Evolutionary conservation across 176 grass and related monocot genomes (phyloP).

Genomic region (Avena sativa): DNA sequence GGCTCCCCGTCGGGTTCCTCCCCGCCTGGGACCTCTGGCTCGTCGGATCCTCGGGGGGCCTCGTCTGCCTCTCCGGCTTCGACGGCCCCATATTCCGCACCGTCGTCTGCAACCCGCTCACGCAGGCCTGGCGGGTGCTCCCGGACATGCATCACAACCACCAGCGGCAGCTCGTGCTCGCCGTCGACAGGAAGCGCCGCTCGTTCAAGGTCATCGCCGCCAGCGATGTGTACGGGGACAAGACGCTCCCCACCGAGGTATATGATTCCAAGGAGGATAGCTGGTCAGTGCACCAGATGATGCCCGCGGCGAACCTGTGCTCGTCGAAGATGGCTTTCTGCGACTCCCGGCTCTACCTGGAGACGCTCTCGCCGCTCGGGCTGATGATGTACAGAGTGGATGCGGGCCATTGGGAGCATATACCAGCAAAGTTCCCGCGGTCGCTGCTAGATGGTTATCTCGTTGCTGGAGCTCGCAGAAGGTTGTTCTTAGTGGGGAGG

Average conservation of each 20-base stretch:
- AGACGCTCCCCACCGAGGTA: slow-evolving; percentile 86
- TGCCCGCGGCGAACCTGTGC: slow-evolving; percentile 85
- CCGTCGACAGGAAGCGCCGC: slow-evolving; percentile 47
- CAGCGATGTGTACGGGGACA: slow-evolving; percentile 84
- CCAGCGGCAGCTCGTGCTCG: slow-evolving; percentile 87
- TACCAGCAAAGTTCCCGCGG: slow-evolving; percentile 91
- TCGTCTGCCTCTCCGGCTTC: slow-evolving; percentile 90
- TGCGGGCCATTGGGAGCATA: slow-evolving; percentile 78
- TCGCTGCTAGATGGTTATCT: slow-evolving; percentile 94
- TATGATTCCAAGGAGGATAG: slow-evolving; percentile 67
- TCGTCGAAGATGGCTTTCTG: slow-evolving; percentile 97
- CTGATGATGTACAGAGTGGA: slow-evolving; percentile 92
- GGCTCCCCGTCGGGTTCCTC: slow-evolving; percentile 77
- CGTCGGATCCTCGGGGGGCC: slow-evolving; percentile 88
- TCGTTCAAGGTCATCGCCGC: slow-evolving; percentile 86
- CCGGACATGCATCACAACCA: slow-evolving; percentile 91
- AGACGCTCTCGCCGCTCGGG: slow-evolving; percentile 94
- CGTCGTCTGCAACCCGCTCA: slow-evolving; percentile 87
- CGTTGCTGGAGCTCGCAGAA: slow-evolving; percentile 73
- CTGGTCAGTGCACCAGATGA: slow-evolving; percentile 88
- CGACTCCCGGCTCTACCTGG: slow-evolving; percentile 85
- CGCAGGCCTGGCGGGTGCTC: slow-evolving; percentile 73
- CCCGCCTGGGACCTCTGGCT: slow-evolving; percentile 91
- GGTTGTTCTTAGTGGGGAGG: slow-evolving; percentile 84
- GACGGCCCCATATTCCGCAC: slow-evolving; percentile 73